Percentiles rank a stretch among this genome's conserved stretches.
Conservation (phyloP, 345 rosid species). For the Passiflora organensis region DNA sequence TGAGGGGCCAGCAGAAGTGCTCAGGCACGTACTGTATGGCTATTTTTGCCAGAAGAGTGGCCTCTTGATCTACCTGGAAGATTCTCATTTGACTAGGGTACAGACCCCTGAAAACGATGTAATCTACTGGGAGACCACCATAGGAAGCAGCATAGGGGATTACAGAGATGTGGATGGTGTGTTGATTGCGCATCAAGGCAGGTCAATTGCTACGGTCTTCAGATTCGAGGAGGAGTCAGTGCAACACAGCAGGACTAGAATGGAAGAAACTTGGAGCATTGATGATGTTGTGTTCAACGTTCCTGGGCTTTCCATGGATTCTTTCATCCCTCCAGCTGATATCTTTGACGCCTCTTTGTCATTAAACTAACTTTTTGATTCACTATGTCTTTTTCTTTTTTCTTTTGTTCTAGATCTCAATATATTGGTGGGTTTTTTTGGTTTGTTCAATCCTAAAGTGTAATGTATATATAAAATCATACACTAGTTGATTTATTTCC, state of each 20-base stretch:
- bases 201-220: conserved; percentile 84
- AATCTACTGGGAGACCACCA: conserved; percentile 90
- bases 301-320: conserved; percentile 72
- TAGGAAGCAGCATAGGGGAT: conserved; percentile 80
- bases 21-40: conserved; percentile 87
- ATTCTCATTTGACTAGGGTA: conserved; percentile 83
- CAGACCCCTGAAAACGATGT: conserved; percentile 49
- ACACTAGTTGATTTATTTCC: no score
- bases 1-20: conserved; percentile 85
- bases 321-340: conserved; percentile 96
- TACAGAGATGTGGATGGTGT: conserved; percentile 85
- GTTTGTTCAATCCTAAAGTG: background rate
- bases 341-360: conserved; percentile 38
- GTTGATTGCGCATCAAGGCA: conserved; percentile 69
- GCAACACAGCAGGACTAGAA: conserved; percentile 70
- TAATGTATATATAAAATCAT: conserved; percentile 5
- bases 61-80: conserved; percentile 70
- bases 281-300: conserved; percentile 92
- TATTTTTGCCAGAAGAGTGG: conserved; percentile 94
- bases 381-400: background rate
- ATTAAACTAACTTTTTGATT: conserved; percentile 6
- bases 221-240: conserved; percentile 68
- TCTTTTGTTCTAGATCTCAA: background rate
- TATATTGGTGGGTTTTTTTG: conserved; percentile 16
- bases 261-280: conserved; percentile 91